phyloP scores from a whole-genome alignment of 208 protist genomes.

The Porcisia hertigi region DNA sequence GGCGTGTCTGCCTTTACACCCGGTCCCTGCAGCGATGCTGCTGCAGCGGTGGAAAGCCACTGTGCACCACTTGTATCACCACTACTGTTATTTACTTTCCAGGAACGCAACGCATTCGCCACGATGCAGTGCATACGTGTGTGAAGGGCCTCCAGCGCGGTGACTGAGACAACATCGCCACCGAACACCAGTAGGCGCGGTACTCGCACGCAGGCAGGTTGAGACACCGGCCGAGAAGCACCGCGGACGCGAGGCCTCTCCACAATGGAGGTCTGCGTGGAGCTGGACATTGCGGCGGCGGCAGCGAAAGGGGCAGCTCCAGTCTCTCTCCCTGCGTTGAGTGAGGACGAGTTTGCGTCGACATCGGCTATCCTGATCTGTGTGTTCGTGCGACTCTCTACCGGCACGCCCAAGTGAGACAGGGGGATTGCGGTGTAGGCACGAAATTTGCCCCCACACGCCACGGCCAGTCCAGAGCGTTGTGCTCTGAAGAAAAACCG shows the following conservation, averaged over 20 bases:
- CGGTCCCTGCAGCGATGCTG: neutral
- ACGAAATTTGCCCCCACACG: neutral
- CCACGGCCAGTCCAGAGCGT: neutral
- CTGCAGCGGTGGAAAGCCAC: neutral
- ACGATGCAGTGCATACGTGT: conserved; percentile 58
- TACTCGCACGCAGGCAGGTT: conserved; percentile 35
- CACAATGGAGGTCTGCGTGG: neutral
- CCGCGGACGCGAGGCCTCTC: conserved; percentile 11
- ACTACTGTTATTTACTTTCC: neutral
- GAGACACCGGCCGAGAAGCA: neutral
- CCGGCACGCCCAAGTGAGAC: neutral
- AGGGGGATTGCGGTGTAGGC: conserved; percentile 34
- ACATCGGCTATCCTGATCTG: neutral
- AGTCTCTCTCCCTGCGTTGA: neutral
- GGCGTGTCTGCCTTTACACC: neutral
- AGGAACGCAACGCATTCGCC: conserved; percentile 17
- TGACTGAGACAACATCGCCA: conserved; percentile 77
- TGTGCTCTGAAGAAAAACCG: neutral
- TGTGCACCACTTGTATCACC: neutral
- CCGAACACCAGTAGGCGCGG: conserved; percentile 85
- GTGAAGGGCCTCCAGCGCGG: conserved; percentile 71
- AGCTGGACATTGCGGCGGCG: neutral
- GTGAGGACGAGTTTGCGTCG: too few species aligned
- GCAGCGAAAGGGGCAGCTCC: neutral
- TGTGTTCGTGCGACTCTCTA: neutral